Percentiles rank a stretch among this genome's conserved stretches.
Evolutionary conservation across 2,329 filamentous ascomycete genomes (phyloP).

Genomic region (Scytalidium sp.): DNA sequence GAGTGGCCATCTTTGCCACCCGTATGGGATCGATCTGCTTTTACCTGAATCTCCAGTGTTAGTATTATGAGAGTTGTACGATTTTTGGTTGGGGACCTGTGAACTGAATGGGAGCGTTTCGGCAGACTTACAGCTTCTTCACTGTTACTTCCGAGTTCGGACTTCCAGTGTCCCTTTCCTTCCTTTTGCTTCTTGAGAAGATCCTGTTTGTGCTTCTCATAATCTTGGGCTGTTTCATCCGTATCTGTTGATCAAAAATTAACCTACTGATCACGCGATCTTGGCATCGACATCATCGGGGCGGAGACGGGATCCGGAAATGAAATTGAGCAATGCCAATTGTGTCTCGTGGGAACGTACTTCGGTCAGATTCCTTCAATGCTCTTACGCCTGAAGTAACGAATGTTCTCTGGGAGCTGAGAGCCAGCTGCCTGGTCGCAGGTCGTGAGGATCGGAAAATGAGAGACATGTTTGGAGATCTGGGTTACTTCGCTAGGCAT

Average conservation of each 20-base stretch:
- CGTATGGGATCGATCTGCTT: constrained; percentile 17
- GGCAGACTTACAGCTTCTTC: constrained; percentile 65
- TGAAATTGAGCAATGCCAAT: not conserved
- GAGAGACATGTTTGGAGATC: constrained; percentile 22
- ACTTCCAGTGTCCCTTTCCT: constrained; percentile 73
- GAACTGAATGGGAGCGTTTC: too few species aligned
- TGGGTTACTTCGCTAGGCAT: too few species aligned
- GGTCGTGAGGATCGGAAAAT: constrained; percentile 16
- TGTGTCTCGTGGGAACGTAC: constrained; percentile 16
- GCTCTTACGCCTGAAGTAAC: constrained; percentile 10
- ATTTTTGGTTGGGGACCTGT: too few species aligned
- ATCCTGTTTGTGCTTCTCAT: constrained; percentile 60
- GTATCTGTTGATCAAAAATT: constrained; percentile 10
- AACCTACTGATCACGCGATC: not conserved
- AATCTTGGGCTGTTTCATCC: constrained; percentile 31
- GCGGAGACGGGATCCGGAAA: not conserved
- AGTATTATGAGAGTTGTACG: too few species aligned
- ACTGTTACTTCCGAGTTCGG: constrained; percentile 72
- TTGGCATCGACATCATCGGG: not conserved
- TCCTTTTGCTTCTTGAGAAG: constrained; percentile 63
- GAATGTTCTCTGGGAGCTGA: constrained; percentile 15
- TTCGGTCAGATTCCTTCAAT: constrained; percentile 26
- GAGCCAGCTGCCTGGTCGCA: not conserved
- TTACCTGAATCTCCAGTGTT: constrained; percentile 14
- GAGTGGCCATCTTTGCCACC: constrained; percentile 4